Conservation (phyloP, 1,284 basidiomycete species). For the Ceratobasidium sp. region DNA sequence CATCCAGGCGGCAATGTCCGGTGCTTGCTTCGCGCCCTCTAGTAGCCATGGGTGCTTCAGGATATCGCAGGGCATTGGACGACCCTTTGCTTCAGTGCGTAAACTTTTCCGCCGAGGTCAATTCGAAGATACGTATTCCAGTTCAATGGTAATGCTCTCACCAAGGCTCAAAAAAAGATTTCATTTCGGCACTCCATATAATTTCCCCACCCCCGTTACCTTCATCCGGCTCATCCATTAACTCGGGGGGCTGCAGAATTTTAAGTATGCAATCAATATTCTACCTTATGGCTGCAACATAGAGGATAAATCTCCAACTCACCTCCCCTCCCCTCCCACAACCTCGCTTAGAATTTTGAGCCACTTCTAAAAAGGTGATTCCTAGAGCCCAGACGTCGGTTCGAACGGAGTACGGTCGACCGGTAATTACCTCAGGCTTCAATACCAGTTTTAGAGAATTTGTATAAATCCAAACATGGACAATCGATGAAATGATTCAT, state of each 20-base stretch:
- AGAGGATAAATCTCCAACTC: conserved; percentile 51
- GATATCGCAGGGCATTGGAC: conserved; percentile 90
- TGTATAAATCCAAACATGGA: too few species aligned
- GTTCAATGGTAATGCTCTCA: conserved; percentile 60
- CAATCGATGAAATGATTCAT: too few species aligned
- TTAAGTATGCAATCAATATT: too few species aligned
- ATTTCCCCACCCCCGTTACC: conserved; percentile 63
- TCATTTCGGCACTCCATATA: conserved; percentile 87
- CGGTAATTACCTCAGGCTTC: conserved; percentile 96
- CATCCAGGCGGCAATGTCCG: conserved; percentile 93
- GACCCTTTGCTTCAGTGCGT: conserved; percentile 69
- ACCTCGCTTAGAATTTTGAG: conserved; percentile 96
- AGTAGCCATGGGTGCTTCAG: conserved; percentile 90
- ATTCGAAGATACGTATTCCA: conserved; percentile 52
- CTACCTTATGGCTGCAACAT: too few species aligned
- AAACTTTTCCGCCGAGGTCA: conserved; percentile 60
- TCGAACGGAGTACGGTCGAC: conserved; percentile 90
- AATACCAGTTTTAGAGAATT: too few species aligned
- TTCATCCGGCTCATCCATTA: conserved; percentile 78
- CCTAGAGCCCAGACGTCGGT: conserved; percentile 99
- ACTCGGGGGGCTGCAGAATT: conserved; percentile 64
- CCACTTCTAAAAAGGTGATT: conserved; percentile 92
- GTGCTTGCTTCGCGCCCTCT: conserved; percentile 82
- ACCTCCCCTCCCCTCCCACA: conserved; percentile 82
- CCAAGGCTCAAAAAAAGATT: conserved; percentile 93